phyloP scores from a whole-genome alignment of 1,284 basidiomycete species.

The Ganoderma leucocontextum region DNA sequence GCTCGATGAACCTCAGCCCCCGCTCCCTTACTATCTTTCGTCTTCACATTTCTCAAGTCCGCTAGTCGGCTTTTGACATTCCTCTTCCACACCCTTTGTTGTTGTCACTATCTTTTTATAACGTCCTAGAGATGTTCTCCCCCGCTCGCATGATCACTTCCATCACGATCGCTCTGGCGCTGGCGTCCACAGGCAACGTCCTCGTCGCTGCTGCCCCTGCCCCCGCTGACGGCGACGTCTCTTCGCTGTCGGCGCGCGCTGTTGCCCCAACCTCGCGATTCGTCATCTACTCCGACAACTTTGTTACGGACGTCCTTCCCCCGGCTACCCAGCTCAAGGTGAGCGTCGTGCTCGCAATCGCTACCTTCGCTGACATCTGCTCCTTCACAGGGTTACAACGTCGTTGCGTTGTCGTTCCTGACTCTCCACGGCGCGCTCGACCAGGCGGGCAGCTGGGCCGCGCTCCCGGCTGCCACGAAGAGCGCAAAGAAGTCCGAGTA shows the following conservation, averaged over 20 bases:
- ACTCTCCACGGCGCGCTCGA: constrained; percentile 23
- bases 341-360: neutral
- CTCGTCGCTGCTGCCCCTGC: constrained; percentile 20
- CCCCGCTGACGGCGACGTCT: constrained; percentile 6
- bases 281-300: constrained; percentile 30
- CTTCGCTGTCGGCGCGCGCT: constrained; percentile 19
- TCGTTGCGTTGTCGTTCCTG: constrained; percentile 30
- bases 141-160: constrained; percentile 28
- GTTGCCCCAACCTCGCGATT: constrained; percentile 24
- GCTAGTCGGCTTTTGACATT: constrained; percentile 27
- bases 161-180: constrained; percentile 28
- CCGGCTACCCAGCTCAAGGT: constrained; percentile 18
- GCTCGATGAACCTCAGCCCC: neutral
- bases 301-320: constrained; percentile 26
- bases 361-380: neutral
- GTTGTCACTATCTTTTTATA: constrained; percentile 16
- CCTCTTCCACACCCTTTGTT: constrained; percentile 6
- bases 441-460: constrained; percentile 25
- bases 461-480: constrained; percentile 36
- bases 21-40: constrained; percentile 21
- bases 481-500: constrained; percentile 51
- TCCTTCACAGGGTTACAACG: constrained; percentile 25
- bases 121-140: constrained; percentile 31
- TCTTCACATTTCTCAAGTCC: constrained; percentile 26
- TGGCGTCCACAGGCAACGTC: constrained; percentile 28